Evolutionary conservation across 2,329 filamentous ascomycete species (phyloP).

Genomic region (Colletotrichum eremochloae): DNA sequence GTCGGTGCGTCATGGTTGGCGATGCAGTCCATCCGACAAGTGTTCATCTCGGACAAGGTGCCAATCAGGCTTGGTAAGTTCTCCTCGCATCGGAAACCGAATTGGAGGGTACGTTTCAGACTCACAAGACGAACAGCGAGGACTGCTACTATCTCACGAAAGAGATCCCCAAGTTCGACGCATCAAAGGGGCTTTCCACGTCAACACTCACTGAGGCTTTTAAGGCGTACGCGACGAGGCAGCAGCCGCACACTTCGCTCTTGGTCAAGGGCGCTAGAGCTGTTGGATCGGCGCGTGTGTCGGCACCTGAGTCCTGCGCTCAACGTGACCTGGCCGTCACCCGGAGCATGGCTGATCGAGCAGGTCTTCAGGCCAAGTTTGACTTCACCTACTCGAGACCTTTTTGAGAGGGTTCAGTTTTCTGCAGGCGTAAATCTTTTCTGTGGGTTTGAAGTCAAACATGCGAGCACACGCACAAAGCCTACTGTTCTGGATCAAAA

Average conservation of each 20-base stretch:
- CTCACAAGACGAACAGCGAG: conserved; percentile 7
- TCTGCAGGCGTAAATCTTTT: too few species aligned
- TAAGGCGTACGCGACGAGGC: conserved; percentile 40
- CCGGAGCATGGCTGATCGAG: conserved; percentile 22
- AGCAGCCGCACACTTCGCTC: conserved; percentile 44
- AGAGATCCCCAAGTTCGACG: conserved; percentile 8
- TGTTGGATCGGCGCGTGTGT: conserved; percentile 42
- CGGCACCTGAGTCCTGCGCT: conserved; percentile 36
- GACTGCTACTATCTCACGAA: conserved; percentile 31
- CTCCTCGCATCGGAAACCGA: not conserved
- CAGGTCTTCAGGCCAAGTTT: conserved; percentile 17
- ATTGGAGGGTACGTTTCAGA: not conserved
- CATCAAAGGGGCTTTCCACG: not conserved
- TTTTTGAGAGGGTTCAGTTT: not conserved
- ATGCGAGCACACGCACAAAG: too few species aligned
- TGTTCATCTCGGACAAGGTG: conserved; percentile 47
- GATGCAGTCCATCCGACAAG: conserved; percentile 47
- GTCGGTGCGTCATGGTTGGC: conserved; percentile 44
- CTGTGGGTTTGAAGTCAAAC: too few species aligned
- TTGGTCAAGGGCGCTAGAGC: conserved; percentile 45
- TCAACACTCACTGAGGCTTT: not conserved
- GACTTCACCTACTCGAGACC: conserved; percentile 20
- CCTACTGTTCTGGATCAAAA: too few species aligned
- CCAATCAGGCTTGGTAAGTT: conserved; percentile 42
- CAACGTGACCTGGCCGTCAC: conserved; percentile 35